Percentiles rank a stretch among this genome's conserved stretches.
Conservation (phyloP, 2,329 filamentous ascomycete species). For the Blastomyces emzantsi region DNA sequence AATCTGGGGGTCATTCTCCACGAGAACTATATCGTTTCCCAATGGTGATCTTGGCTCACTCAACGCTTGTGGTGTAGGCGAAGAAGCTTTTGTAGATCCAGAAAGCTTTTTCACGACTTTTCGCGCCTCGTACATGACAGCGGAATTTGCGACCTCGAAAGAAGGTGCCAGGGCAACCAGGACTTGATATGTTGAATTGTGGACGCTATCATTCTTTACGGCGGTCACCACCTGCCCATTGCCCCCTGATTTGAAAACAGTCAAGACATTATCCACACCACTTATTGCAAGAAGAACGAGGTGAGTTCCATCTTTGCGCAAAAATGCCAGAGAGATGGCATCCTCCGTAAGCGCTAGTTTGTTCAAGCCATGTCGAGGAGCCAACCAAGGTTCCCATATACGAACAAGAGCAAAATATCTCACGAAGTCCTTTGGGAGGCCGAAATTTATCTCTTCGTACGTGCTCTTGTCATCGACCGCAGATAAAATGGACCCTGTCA, state of each 20-base stretch:
- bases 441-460: conserved; percentile 50
- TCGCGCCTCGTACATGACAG: conserved; percentile 81
- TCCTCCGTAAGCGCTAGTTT: conserved; percentile 65
- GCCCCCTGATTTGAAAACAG: conserved; percentile 56
- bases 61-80: conserved; percentile 16
- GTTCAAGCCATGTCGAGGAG: conserved; percentile 69
- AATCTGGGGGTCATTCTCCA: conserved; percentile 36
- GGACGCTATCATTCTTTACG: conserved; percentile 59
- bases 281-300: conserved; percentile 72
- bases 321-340: conserved; percentile 67
- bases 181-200: conserved; percentile 50
- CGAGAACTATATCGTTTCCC: conserved; percentile 36
- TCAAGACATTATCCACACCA: conserved; percentile 60
- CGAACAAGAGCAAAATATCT: conserved; percentile 79
- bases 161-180: conserved; percentile 62
- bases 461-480: conserved; percentile 42
- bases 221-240: conserved; percentile 60
- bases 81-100: conserved; percentile 12
- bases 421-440: conserved; percentile 53
- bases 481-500: conserved; percentile 51
- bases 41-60: conserved; percentile 24
- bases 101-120: conserved; percentile 43
- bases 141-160: conserved; percentile 67
- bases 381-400: conserved; percentile 74
- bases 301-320: conserved; percentile 61